A percentile compares a stretch with the other conserved stretches of the same genome.
phyloP scores from a whole-genome alignment of 164 flowering plant species.

The Tinospora cordifolia region DNA sequence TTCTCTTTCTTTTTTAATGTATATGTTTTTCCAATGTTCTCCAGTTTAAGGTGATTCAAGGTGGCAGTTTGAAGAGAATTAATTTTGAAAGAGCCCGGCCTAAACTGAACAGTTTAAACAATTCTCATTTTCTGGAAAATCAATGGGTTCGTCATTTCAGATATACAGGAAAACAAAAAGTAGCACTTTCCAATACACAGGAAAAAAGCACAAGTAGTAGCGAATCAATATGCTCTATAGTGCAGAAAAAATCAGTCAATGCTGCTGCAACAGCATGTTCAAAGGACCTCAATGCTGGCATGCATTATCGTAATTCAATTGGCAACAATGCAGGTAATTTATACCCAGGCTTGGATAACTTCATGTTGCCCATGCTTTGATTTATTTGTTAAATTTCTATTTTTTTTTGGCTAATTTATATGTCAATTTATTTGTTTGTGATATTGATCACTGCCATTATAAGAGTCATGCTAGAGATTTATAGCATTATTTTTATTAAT shows the following conservation, averaged over 20 bases:
- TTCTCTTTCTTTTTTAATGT: background rate
- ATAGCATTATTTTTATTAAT: too few species aligned
- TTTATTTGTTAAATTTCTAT: background rate
- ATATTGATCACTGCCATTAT: too few species aligned
- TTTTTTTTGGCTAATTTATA: too few species aligned
- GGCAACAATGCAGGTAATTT: background rate
- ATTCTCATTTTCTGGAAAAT: constrained; percentile 20
- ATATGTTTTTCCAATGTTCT: background rate
- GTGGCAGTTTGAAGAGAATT: constrained; percentile 51
- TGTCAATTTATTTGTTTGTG: too few species aligned
- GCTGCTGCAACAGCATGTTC: background rate
- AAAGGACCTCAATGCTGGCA: background rate
- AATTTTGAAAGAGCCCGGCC: constrained; percentile 31
- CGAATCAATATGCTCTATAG: background rate
- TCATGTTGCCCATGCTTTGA: background rate
- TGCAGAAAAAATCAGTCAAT: background rate
- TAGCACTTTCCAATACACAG: constrained; percentile 9
- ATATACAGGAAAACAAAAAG: constrained; percentile 16
- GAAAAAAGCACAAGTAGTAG: constrained; percentile 11
- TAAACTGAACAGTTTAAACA: constrained; percentile 14
- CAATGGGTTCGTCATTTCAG: constrained; percentile 56
- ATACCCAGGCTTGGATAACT: background rate
- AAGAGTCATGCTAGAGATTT: too few species aligned
- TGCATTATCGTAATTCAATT: background rate
- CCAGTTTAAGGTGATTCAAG: constrained; percentile 60